Base-by-base conservation (phyloP, 2,329 filamentous ascomycete genomes). In the Bipolaris gigantea region DNA sequence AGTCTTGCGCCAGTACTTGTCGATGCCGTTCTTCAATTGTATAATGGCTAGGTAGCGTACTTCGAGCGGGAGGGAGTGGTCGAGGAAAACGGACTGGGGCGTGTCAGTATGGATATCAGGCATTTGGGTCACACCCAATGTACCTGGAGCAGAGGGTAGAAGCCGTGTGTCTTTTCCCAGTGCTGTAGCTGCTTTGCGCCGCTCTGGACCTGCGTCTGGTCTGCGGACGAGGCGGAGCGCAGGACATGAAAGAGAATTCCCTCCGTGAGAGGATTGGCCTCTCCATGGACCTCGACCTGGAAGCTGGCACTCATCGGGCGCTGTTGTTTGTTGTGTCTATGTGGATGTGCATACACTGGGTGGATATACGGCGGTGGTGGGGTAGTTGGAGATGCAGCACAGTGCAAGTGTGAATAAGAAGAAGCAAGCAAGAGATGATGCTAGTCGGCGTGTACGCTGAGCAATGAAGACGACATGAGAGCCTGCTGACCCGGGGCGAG, bases 21-120 rank as follows among this genome's bases (percentile, higher is more conserved):
- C 93, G 74, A 97, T 92, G 50, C 92, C 94, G 73, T 97, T 97
- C 73, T 97, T 97, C 49, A 99, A 82, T 71, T 96, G 90, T 63
- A 97, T 96, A 53, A 97, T 85, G 50, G 93, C 89, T 10, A 97
- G 86, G 68, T 96, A 92, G 57, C 94, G 89, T 48, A 93, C 84
- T 66, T 95, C 87, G 53, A 85, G 76, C 1, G 90, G 89, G 1
- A 95, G 79, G 2, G 85, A 85, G 57, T 85, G 86, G 76, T 96
- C 89, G 59, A 96, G 82, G 72, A 92, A 97, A 33, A 91, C 84
- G 63, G 87, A 83, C 88, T 95, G 68, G 11, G 56, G 2, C 4
- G 18, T 36, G 44, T 69, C 39, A 71, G 62, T 10, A 9, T 9
- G 3, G 4, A 10, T 25, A 8, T 7, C 6, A 16, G 11, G 2